Evolutionary conservation across 1,139 yeast genomes (phyloP).

Genomic region (Martiniozyma asiatica): DNA sequence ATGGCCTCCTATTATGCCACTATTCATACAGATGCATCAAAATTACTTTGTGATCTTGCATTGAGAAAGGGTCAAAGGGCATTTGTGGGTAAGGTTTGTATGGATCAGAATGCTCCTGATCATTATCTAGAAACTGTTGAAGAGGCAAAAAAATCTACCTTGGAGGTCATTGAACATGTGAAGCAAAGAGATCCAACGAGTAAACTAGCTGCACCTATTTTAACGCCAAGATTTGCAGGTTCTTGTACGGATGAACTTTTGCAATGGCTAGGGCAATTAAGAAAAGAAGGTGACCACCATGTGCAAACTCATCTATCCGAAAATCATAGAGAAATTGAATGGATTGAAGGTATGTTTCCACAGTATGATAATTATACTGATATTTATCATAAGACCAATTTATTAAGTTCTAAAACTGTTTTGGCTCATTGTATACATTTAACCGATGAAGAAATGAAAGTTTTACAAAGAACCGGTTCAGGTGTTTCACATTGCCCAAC

Average conservation of each 20-base stretch:
- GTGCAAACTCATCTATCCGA: conserved; percentile 89
- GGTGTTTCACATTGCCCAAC: conserved; percentile 93
- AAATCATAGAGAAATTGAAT: conserved; percentile 57
- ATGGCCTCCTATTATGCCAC: conserved; percentile 89
- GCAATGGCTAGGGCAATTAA: conserved; percentile 49
- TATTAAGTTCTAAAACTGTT: conserved; percentile 56
- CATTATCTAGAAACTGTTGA: conserved; percentile 53
- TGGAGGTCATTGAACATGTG: conserved; percentile 46
- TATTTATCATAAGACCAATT: conserved; percentile 55
- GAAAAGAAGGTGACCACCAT: conserved; percentile 40
- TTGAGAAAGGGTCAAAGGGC: conserved; percentile 70
- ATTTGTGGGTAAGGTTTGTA: conserved; percentile 88
- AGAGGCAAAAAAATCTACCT: conserved; percentile 47
- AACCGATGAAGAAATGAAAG: conserved; percentile 45
- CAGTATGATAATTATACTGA: conserved; percentile 56
- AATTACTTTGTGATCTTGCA: conserved; percentile 63
- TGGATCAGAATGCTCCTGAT: conserved; percentile 64
- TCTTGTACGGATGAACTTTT: conserved; percentile 60
- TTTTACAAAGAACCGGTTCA: conserved; percentile 41
- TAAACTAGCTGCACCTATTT: conserved; percentile 46
- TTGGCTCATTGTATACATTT: conserved; percentile 87
- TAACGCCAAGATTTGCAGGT: conserved; percentile 94
- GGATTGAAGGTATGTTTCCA: conserved; percentile 71
- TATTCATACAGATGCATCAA: conserved; percentile 65
- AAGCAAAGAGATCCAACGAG: conserved; percentile 36